A percentile compares a stretch with the other conserved stretches of the same genome.
Evolutionary conservation across 495 filamentous ascomycete species (phyloP).

Genomic region (Penicillium steckii): DNA sequence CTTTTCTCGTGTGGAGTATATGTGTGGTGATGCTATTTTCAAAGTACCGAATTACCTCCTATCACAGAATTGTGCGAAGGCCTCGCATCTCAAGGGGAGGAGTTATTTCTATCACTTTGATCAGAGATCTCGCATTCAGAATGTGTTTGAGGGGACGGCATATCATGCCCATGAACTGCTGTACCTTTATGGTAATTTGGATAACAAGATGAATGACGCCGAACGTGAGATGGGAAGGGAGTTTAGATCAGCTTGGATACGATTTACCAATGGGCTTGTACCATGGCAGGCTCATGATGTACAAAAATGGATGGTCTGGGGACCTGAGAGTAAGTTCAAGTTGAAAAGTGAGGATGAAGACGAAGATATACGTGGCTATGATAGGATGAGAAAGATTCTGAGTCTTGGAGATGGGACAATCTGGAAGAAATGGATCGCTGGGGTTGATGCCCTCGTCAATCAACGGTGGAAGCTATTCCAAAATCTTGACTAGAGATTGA

Average conservation of each 20-base stretch:
- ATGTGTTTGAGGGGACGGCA: slow-evolving; percentile 26
- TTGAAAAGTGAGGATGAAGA: slow-evolving; percentile 26
- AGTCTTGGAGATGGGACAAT: slow-evolving; percentile 16
- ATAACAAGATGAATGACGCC: slow-evolving; percentile 18
- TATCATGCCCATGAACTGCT: slow-evolving; percentile 35
- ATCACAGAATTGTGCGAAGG: neutral
- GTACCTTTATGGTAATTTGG: slow-evolving; percentile 30
- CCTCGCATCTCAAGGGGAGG: neutral
- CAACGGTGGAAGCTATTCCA: slow-evolving; percentile 16
- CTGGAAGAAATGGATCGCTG: slow-evolving; percentile 25
- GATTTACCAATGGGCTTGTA: slow-evolving; percentile 21
- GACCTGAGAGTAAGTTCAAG: slow-evolving; percentile 7
- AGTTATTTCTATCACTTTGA: slow-evolving; percentile 28
- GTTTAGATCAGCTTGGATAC: slow-evolving; percentile 29
- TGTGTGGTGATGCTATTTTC: slow-evolving; percentile 33
- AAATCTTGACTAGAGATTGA: neutral
- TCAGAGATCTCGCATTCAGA: slow-evolving; percentile 27
- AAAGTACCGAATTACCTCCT: slow-evolving; percentile 28
- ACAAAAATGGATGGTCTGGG: slow-evolving; percentile 30
- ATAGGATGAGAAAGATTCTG: slow-evolving; percentile 24
- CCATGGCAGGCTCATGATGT: slow-evolving; percentile 14
- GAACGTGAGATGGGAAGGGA: slow-evolving; percentile 22
- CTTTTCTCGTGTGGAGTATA: slow-evolving; percentile 24
- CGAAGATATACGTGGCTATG: slow-evolving; percentile 18
- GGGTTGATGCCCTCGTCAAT: slow-evolving; percentile 27